phyloP scores from a whole-genome alignment of 148 eudicot species.

The Nepenthes gracilis region DNA sequence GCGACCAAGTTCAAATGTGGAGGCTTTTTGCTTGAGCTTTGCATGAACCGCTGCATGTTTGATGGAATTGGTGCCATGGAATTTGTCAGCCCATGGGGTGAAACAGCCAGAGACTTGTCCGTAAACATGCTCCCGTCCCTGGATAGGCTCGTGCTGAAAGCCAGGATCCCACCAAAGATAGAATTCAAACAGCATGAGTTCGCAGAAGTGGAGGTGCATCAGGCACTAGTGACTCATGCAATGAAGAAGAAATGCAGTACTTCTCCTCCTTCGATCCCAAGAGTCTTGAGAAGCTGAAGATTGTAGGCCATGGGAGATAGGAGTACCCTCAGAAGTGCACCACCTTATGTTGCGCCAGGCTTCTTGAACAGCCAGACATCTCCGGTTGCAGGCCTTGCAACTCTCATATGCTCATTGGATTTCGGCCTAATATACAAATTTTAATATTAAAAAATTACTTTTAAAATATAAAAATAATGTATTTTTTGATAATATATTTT shows the following conservation, averaged over 20 bases:
- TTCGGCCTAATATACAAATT: too few species aligned
- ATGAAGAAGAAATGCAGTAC: constrained; percentile 20
- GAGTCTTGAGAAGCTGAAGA: constrained; percentile 22
- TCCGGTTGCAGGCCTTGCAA: too few species aligned
- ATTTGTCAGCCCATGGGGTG: constrained; percentile 49
- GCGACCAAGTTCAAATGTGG: constrained; percentile 58
- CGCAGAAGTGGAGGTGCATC: constrained; percentile 25
- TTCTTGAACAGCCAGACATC: too few species aligned
- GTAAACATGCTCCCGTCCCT: constrained; percentile 25
- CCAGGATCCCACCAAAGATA: constrained; percentile 36
- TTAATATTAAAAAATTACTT: too few species aligned
- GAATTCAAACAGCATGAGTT: constrained; percentile 39
- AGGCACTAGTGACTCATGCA: constrained; percentile 10
- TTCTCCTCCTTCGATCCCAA: constrained; percentile 26
- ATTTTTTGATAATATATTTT: too few species aligned
- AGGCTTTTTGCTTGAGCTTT: constrained; percentile 35
- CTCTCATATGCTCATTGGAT: too few species aligned
- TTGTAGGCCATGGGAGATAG: constrained; percentile 27
- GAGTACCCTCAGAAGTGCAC: constrained; percentile 20
- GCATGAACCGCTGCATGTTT: constrained; percentile 40
- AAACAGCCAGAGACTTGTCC: constrained; percentile 37
- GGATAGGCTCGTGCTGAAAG: constrained; percentile 25
- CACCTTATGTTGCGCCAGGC: constrained; percentile 7
- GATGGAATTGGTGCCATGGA: constrained; percentile 50
- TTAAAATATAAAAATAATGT: too few species aligned